Conservation (phyloP, 2,329 filamentous ascomycete genomes). For the Fragosphaeria purpurea region DNA sequence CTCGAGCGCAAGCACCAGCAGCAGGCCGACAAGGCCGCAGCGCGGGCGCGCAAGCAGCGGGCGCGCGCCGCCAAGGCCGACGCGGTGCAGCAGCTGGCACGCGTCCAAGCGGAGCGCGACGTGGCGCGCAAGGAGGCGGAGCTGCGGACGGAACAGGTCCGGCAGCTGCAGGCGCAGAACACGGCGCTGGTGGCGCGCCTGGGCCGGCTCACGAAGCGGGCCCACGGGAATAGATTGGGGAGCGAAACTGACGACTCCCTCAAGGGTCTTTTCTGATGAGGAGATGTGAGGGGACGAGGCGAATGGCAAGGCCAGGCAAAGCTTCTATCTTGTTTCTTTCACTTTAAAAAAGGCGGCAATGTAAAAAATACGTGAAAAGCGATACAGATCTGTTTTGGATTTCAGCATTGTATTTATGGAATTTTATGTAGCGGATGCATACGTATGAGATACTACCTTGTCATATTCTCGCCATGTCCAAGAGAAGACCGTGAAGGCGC, state of each 20-base stretch:
- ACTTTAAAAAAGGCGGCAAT: not conserved
- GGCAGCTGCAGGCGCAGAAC: constrained; percentile 50
- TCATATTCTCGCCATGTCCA: constrained; percentile 7
- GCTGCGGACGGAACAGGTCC: constrained; percentile 43
- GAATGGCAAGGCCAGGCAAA: not conserved
- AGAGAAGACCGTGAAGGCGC: constrained; percentile 12
- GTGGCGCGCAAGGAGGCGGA: constrained; percentile 42
- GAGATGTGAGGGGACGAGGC: constrained; percentile 25
- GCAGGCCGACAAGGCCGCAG: constrained; percentile 51
- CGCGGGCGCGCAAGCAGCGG: constrained; percentile 35
- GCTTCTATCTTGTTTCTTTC: no score
- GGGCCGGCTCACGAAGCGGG: no score
- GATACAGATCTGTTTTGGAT: no score
- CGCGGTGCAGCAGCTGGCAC: constrained; percentile 42
- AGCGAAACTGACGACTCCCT: no score
- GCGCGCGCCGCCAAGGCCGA: constrained; percentile 45
- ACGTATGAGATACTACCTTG: no score
- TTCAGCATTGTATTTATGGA: no score
- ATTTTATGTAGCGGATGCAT: no score
- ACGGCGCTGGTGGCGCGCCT: constrained; percentile 40
- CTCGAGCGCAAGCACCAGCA: constrained; percentile 53
- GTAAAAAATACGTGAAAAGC: not conserved
- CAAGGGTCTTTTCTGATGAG: no score
- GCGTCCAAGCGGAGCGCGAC: constrained; percentile 39
- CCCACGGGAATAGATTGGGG: no score